Evolutionary conservation across 345 rosid species (phyloP).

Genomic region (Pugionium cornutum): DNA sequence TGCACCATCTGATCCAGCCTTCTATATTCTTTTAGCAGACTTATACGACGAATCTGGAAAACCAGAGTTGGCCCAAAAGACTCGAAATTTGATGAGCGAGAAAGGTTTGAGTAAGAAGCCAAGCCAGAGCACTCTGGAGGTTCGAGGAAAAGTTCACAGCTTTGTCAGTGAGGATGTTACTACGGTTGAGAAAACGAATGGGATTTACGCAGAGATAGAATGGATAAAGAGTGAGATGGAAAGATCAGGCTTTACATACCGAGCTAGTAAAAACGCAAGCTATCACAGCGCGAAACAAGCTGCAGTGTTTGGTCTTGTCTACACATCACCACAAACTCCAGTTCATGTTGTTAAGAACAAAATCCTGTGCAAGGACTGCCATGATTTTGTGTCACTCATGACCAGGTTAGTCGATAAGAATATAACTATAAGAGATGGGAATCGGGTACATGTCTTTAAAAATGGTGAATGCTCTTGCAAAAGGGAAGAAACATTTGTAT

Average conservation of each 20-base stretch:
- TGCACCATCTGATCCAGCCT: constrained; percentile 53
- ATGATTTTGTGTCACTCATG: constrained; percentile 35
- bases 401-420: constrained; percentile 36
- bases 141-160: constrained; percentile 36
- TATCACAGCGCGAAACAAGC: constrained; percentile 44
- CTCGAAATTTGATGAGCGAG: constrained; percentile 43
- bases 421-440: constrained; percentile 45
- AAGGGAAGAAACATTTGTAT: constrained; percentile 27
- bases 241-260: constrained; percentile 29
- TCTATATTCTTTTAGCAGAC: constrained; percentile 52
- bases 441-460: constrained; percentile 36
- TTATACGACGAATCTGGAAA: constrained; percentile 51
- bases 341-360: constrained; percentile 40
- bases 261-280: constrained; percentile 29
- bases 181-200: constrained; percentile 27
- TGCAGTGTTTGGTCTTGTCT: constrained; percentile 37
- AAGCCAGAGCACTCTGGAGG: constrained; percentile 36
- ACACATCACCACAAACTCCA: constrained; percentile 30
- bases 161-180: constrained; percentile 38
- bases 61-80: constrained; percentile 48
- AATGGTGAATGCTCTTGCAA: constrained; percentile 43
- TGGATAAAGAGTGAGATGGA: constrained; percentile 26
- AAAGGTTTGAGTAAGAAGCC: constrained; percentile 35
- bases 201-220: constrained; percentile 36
- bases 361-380: constrained; percentile 42